These are phyloP conservation scores for Arbutus unedo DNA, from an alignment of 148 eudicot species.

Conservation along the genomic window DNA sequence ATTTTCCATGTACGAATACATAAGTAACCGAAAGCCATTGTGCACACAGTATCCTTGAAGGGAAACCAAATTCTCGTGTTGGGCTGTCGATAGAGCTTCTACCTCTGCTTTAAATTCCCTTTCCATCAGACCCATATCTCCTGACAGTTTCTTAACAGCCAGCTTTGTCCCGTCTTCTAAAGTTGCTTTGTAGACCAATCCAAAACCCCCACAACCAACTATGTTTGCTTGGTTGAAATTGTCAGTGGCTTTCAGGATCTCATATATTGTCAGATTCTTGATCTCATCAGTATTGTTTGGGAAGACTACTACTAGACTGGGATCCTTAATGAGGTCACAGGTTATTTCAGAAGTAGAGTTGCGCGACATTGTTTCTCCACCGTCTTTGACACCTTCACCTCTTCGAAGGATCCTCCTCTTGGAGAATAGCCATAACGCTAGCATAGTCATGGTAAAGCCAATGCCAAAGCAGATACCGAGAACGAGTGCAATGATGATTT, in stretches of 20 bases:
- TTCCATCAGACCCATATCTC: conserved; percentile 89
- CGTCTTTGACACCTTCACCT: conserved; percentile 40
- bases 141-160: conserved; percentile 87
- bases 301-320: conserved; percentile 60
- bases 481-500: conserved; percentile 43
- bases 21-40: conserved; percentile 62
- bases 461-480: conserved; percentile 56
- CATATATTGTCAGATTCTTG: conserved; percentile 55
- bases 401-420: conserved; percentile 59
- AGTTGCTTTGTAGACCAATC: conserved; percentile 87
- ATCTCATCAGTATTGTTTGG: conserved; percentile 44
- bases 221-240: conserved; percentile 87
- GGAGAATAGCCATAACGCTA: conserved; percentile 47
- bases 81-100: conserved; percentile 79
- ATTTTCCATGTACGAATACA: conserved; percentile 89
- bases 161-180: conserved; percentile 60
- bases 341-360: conserved; percentile 42
- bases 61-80: conserved; percentile 75
- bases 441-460: conserved; percentile 37
- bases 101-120: conserved; percentile 94
- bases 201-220: conserved; percentile 93
- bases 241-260: conserved; percentile 73
- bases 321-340: conserved; percentile 43
- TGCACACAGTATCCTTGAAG: conserved; percentile 85
- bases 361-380: conserved; percentile 36